A percentile compares a stretch with the other conserved stretches of the same genome.
Evolutionary conservation across 805 yeast genomes (phyloP).

Genomic region (Candida ponderosae): DNA sequence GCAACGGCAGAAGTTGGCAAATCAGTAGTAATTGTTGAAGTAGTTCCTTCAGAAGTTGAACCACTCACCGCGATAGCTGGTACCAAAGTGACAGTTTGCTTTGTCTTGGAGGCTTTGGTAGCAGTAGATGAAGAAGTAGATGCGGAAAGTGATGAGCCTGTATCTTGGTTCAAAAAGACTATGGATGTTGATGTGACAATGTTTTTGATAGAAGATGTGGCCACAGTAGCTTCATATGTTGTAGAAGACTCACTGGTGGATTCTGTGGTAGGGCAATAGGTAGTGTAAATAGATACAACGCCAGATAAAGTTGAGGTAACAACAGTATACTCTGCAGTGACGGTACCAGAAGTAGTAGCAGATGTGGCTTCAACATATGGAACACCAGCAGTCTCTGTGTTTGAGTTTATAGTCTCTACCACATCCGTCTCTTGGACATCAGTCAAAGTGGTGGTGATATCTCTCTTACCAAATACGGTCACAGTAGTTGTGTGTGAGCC

Average conservation of each 20-base stretch:
- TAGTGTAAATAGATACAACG: conserved; percentile 5
- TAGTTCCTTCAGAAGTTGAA: background rate
- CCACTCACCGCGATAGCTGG: background rate
- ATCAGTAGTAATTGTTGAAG: conserved; percentile 3
- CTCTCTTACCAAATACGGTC: background rate
- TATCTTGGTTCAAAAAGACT: background rate
- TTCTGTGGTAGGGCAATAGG: conserved; percentile 13
- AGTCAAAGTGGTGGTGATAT: background rate
- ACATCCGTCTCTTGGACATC: background rate
- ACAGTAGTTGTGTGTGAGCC: background rate
- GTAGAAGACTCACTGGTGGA: conserved; percentile 2
- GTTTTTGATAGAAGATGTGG: conserved; percentile 17
- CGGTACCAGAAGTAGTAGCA: background rate
- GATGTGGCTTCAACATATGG: background rate
- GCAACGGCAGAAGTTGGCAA: conserved; percentile 10
- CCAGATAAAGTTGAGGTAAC: conserved; percentile 8
- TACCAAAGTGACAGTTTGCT: background rate
- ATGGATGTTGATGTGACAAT: background rate
- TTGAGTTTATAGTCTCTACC: conserved; percentile 10
- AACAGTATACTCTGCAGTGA: conserved; percentile 9
- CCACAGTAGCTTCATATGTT: conserved; percentile 13
- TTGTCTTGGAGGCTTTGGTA: background rate
- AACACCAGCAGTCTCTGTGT: background rate
- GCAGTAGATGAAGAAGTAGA: background rate
- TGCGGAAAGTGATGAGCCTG: background rate